phyloP scores from a whole-genome alignment of 1,284 basidiomycete genomes.

The Inonotus obliquus region DNA sequence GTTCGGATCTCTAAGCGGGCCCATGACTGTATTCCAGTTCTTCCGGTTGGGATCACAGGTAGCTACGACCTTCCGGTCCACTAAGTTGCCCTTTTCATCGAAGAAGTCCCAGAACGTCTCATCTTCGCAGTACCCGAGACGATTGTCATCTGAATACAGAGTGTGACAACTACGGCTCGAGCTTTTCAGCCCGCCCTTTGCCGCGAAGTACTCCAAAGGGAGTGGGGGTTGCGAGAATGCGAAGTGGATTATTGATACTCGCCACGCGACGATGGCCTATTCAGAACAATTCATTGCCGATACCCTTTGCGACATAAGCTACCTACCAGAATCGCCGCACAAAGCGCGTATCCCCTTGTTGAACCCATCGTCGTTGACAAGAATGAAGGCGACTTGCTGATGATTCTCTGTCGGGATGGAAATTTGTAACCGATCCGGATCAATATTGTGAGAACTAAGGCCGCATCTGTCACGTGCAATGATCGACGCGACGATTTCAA shows the following conservation, averaged over 20 bases:
- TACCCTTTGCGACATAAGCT: neutral
- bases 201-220: constrained; percentile 11
- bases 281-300: neutral
- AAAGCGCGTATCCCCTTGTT: constrained; percentile 4
- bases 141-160: constrained; percentile 9
- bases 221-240: constrained; percentile 3
- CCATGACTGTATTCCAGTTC: constrained; percentile 66
- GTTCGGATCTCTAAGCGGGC: constrained; percentile 46
- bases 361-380: neutral
- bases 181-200: neutral
- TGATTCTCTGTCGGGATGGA: no score
- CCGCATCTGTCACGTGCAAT: no score
- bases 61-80: constrained; percentile 41
- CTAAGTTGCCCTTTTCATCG: constrained; percentile 29
- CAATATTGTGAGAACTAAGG: no score
- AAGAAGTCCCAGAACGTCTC: constrained; percentile 53
- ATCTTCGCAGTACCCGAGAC: constrained; percentile 58
- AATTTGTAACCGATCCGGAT: no score
- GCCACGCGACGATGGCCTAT: constrained; percentile 10
- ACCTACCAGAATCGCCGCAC: constrained; percentile 6
- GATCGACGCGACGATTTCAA: neutral
- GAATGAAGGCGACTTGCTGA: no score
- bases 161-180: neutral
- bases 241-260: constrained; percentile 2
- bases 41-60: constrained; percentile 51